Evolutionary conservation across 2,329 filamentous ascomycete genomes (phyloP).

Genomic region (Pestalotiopsis sp.): DNA sequence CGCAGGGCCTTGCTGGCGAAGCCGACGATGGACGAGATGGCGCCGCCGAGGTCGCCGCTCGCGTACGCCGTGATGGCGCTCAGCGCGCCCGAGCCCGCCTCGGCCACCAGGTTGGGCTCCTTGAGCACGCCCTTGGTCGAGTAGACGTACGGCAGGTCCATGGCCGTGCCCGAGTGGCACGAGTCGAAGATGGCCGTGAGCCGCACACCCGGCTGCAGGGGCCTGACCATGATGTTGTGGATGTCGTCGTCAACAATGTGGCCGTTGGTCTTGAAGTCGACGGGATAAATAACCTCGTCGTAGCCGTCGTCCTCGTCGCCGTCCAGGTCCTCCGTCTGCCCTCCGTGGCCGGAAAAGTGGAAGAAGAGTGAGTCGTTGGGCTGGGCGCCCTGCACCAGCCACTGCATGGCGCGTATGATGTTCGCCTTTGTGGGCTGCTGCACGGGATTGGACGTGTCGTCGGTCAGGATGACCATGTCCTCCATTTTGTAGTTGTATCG

Average conservation of each 20-base stretch:
- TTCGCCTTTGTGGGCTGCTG: constrained; percentile 9
- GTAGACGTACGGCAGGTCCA: constrained; percentile 71
- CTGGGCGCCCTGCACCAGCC: constrained; percentile 71
- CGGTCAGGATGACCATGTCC: constrained; percentile 80
- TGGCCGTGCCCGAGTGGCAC: constrained; percentile 68
- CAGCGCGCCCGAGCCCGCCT: constrained; percentile 66
- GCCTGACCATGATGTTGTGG: constrained; percentile 72
- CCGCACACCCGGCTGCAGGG: constrained; percentile 57
- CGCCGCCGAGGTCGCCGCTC: constrained; percentile 78
- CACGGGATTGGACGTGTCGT: constrained; percentile 49
- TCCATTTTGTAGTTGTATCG: constrained; percentile 73
- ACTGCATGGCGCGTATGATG: constrained; percentile 52
- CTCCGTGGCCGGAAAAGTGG: constrained; percentile 64
- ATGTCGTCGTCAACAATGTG: constrained; percentile 86
- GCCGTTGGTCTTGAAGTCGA: constrained; percentile 78
- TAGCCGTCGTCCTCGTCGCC: constrained; percentile 82
- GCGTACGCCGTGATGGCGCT: constrained; percentile 62
- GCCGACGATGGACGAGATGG: constrained; percentile 78
- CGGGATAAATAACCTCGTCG: constrained; percentile 83
- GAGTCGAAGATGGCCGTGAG: constrained; percentile 68
- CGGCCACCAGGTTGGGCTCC: constrained; percentile 69
- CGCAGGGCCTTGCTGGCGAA: constrained; percentile 88
- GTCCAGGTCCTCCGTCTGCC: constrained; percentile 77
- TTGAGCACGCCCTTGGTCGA: constrained; percentile 71
- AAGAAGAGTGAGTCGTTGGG: constrained; percentile 80